Percentiles rank a stretch among this genome's conserved stretches.
phyloP scores from a whole-genome alignment of 2,329 filamentous ascomycete genomes.

The Apiospora arundinis region DNA sequence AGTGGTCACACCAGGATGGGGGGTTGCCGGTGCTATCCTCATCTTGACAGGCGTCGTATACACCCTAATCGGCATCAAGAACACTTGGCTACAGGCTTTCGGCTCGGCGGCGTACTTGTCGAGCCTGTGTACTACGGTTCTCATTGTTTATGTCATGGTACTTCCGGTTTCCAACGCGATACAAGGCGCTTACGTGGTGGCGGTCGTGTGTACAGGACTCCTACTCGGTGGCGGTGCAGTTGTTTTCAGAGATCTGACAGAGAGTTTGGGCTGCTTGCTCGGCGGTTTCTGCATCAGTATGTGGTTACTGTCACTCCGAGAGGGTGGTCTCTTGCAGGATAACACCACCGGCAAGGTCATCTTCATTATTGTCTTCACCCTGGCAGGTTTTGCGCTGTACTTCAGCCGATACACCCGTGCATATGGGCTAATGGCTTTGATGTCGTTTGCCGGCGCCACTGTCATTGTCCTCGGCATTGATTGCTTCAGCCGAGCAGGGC shows the following conservation, averaged over 20 bases:
- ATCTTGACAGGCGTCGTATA: conserved; percentile 75
- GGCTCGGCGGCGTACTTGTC: conserved; percentile 78
- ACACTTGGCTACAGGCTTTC: conserved; percentile 79
- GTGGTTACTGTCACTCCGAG: conserved; percentile 84
- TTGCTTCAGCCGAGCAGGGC: conserved; percentile 85
- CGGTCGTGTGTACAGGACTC: conserved; percentile 73
- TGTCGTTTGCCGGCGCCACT: conserved; percentile 83
- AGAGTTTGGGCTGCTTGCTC: conserved; percentile 81
- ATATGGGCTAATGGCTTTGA: conserved; percentile 77
- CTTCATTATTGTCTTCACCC: conserved; percentile 76
- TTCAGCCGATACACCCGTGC: conserved; percentile 79
- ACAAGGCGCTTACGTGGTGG: conserved; percentile 88
- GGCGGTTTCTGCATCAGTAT: conserved; percentile 86
- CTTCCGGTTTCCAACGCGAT: conserved; percentile 75
- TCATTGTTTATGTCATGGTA: conserved; percentile 89
- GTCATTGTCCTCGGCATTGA: conserved; percentile 84
- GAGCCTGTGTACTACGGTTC: conserved; percentile 75
- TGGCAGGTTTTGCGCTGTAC: conserved; percentile 74
- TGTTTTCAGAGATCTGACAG: conserved; percentile 83
- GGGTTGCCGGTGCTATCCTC: conserved; percentile 78
- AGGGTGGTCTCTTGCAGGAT: conserved; percentile 72
- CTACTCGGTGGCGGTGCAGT: conserved; percentile 76
- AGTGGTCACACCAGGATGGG: conserved; percentile 79
- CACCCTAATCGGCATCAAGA: conserved; percentile 81
- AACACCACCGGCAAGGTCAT: conserved; percentile 68